Conservation (phyloP, 768 basidiomycete genomes). For the Cantharellus anzutake region DNA sequence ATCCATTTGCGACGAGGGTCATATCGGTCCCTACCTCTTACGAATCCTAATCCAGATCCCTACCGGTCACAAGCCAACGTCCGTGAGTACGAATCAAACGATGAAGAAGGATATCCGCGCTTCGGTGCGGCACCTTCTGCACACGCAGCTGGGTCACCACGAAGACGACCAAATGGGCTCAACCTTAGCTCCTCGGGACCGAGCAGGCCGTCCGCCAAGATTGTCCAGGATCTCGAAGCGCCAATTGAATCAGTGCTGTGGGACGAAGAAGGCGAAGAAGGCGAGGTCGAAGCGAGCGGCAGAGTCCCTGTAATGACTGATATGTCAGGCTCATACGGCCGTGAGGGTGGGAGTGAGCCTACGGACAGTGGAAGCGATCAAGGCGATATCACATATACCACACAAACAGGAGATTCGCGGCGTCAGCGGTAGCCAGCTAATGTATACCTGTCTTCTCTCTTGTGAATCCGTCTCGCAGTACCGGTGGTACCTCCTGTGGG, state of each 20-base stretch:
- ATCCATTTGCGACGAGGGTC: slow-evolving; percentile 80
- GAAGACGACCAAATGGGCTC: neutral
- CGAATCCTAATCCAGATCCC: neutral
- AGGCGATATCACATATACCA: neutral
- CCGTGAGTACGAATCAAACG: neutral
- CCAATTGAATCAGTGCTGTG: slow-evolving; percentile 4
- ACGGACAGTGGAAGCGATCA: neutral
- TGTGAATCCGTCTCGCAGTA: too few relatives aligned
- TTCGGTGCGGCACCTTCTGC: neutral
- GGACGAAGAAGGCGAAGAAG: slow-evolving; percentile 8
- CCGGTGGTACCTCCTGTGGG: too few relatives aligned
- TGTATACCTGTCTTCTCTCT: too few relatives aligned
- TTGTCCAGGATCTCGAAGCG: slow-evolving; percentile 6
- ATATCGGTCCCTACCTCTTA: slow-evolving; percentile 61
- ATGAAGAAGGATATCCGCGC: neutral
- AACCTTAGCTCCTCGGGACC: neutral
- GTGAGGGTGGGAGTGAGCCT: neutral
- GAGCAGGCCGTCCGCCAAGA: neutral
- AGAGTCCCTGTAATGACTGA: neutral
- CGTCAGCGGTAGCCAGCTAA: too few relatives aligned
- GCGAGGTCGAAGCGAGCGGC: neutral
- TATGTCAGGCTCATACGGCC: neutral
- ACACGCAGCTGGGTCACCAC: neutral
- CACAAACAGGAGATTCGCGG: too few relatives aligned
- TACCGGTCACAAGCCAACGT: neutral